phyloP scores from a whole-genome alignment of 2,329 filamentous ascomycete species.

The Fusarium nurragi region DNA sequence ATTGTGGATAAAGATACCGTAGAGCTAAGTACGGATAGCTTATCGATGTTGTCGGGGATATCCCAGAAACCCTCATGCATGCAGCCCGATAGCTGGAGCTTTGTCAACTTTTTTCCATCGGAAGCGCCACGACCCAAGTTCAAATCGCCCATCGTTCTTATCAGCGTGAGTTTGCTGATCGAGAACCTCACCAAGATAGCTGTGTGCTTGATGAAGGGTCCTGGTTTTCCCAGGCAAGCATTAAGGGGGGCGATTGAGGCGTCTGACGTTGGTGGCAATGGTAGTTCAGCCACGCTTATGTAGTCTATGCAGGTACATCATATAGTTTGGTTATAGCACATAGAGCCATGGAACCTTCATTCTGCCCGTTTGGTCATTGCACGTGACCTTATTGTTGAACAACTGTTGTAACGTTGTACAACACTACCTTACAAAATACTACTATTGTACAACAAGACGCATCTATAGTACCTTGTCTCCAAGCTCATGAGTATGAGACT shows the following conservation, averaged over 20 bases:
- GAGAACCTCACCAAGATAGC: background rate
- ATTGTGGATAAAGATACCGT: background rate
- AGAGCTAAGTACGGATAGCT: background rate
- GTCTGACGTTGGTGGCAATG: background rate
- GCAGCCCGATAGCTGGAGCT: conserved; percentile 2
- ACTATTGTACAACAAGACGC: no score
- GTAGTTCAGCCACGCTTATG: no score
- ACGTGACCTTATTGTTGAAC: no score
- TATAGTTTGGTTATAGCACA: no score
- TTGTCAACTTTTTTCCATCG: conserved; percentile 1
- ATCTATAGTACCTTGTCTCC: no score
- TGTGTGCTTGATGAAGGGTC: conserved; percentile 1
- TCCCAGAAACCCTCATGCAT: background rate
- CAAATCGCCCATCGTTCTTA: background rate
- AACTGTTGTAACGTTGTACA: no score
- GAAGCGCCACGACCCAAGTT: background rate
- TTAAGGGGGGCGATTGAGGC: background rate
- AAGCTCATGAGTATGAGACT: no score
- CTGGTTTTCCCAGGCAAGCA: background rate
- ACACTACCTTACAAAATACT: no score
- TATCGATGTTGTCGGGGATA: background rate
- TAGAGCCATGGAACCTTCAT: no score
- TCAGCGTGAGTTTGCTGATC: background rate
- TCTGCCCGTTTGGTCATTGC: no score
- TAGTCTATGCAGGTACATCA: no score